These are phyloP conservation scores for Coprinopsis sp. DNA, from an alignment of 768 basidiomycete species.

Conservation along the genomic window DNA sequence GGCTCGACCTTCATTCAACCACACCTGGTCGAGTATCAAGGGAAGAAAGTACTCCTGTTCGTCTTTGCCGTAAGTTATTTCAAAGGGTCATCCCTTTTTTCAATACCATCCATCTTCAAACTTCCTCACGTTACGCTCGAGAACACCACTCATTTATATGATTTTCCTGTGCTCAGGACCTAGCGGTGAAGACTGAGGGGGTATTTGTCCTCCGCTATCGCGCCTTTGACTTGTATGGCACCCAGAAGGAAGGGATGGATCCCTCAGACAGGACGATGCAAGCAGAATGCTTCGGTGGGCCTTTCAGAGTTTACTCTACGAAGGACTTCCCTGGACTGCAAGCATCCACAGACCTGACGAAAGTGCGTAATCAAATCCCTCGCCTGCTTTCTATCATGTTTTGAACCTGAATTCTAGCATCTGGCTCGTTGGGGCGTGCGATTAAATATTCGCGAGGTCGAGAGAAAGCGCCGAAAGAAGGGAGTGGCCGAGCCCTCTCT, in stretches of 20 bases:
- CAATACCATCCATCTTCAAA: too few species aligned
- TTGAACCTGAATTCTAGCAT: slow-evolving; percentile 23
- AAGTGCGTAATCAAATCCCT: slow-evolving; percentile 48
- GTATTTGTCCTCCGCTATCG: slow-evolving; percentile 63
- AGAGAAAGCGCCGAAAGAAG: slow-evolving; percentile 47
- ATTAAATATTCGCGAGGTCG: slow-evolving; percentile 55
- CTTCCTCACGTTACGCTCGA: too few species aligned
- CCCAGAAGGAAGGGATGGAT: slow-evolving; percentile 2
- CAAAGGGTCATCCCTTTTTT: slow-evolving; percentile 2
- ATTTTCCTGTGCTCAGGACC: slow-evolving; percentile 40
- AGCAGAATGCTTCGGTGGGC: slow-evolving; percentile 61
- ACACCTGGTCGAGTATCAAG: slow-evolving; percentile 49
- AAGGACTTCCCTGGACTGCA: slow-evolving; percentile 68
- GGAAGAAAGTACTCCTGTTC: slow-evolving; percentile 54
- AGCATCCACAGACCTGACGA: slow-evolving; percentile 63
- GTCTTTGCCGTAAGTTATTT: slow-evolving; percentile 56
- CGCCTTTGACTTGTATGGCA: slow-evolving; percentile 55
- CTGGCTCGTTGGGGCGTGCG: slow-evolving; percentile 54
- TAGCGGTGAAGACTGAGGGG: slow-evolving; percentile 68
- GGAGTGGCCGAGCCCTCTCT: slow-evolving; percentile 12
- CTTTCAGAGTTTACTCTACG: slow-evolving; percentile 64
- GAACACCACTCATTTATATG: too few species aligned
- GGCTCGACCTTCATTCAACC: slow-evolving; percentile 62
- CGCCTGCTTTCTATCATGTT: background rate
- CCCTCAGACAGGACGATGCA: slow-evolving; percentile 37